Conservation (phyloP, 2,329 filamentous ascomycete species). For the Harringtonia lauricola region DNA sequence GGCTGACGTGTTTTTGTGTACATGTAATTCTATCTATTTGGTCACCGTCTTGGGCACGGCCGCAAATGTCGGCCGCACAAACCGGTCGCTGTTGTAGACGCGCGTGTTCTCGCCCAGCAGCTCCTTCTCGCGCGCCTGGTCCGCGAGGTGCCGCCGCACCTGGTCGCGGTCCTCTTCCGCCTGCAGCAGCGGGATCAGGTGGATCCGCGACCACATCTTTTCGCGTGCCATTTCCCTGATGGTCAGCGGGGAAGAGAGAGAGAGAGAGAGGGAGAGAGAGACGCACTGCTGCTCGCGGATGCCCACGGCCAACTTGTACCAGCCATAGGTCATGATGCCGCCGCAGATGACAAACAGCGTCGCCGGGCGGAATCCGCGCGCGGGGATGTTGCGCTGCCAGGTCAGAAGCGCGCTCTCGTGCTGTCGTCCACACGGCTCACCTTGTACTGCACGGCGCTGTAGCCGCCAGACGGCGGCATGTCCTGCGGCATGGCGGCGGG, state of each 20-base stretch:
- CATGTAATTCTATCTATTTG: neutral
- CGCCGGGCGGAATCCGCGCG: conserved; percentile 77
- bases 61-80: conserved; percentile 70
- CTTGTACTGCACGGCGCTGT: conserved; percentile 95
- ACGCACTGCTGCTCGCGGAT: conserved; percentile 86
- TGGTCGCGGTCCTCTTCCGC: conserved; percentile 95
- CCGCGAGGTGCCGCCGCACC: conserved; percentile 75
- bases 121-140: conserved; percentile 83
- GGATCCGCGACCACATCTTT: conserved; percentile 96
- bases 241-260: conserved; percentile 3
- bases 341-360: conserved; percentile 68
- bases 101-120: conserved; percentile 73
- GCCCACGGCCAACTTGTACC: conserved; percentile 74
- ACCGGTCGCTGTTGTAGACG: conserved; percentile 80
- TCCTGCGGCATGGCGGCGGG: conserved; percentile 77
- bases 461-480: conserved; percentile 91
- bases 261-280: neutral
- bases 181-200: conserved; percentile 86
- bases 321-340: conserved; percentile 76
- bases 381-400: conserved; percentile 89
- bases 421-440: conserved; percentile 33
- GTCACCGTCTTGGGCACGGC: conserved; percentile 41
- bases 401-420: too few relatives aligned
- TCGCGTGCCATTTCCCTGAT: conserved; percentile 89
- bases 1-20: neutral